These are phyloP conservation scores for Pseudozyma thailandica DNA, from an alignment of 1,284 basidiomycete genomes.

Conservation along the genomic window DNA sequence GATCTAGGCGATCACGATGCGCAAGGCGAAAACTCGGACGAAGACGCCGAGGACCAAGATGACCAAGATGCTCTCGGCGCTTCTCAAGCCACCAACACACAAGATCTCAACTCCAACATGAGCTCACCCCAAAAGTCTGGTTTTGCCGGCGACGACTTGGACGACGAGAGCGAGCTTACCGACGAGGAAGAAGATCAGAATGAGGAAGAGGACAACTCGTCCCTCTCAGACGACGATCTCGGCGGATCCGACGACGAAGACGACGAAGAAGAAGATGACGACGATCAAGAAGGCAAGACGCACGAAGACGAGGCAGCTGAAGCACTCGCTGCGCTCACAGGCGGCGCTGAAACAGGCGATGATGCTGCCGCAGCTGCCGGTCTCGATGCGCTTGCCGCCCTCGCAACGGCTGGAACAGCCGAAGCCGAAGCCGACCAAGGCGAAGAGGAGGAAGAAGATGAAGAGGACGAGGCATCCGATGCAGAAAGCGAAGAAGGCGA, in stretches of 20 bases:
- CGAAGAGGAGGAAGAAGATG: constrained; percentile 37
- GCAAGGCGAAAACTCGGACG: constrained; percentile 7
- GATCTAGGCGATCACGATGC: constrained; percentile 7
- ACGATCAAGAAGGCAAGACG: constrained; percentile 26
- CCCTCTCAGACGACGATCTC: constrained; percentile 44
- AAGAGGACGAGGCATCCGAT: constrained; percentile 37
- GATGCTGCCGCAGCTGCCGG: constrained; percentile 40
- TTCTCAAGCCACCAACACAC: constrained; percentile 33
- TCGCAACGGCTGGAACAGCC: constrained; percentile 45
- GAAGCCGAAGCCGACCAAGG: constrained; percentile 20
- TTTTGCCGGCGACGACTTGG: constrained; percentile 55
- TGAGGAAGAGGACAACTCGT: constrained; percentile 45
- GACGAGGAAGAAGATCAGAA: constrained; percentile 52
- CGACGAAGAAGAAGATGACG: constrained; percentile 41
- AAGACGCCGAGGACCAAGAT: constrained; percentile 7
- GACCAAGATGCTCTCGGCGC: constrained; percentile 16
- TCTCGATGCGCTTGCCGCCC: constrained; percentile 57
- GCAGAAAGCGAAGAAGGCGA: constrained; percentile 25
- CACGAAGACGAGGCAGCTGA: constrained; percentile 59
- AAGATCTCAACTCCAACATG: constrained; percentile 39
- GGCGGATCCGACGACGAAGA: constrained; percentile 48
- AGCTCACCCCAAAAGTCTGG: constrained; percentile 51
- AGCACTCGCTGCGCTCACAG: constrained; percentile 54
- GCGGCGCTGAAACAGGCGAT: constrained; percentile 23
- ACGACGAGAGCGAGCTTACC: constrained; percentile 59